Percentiles rank a stretch among this genome's conserved stretches.
phyloP scores from a whole-genome alignment of 2,329 filamentous ascomycete genomes.

The Nemania diffusa region DNA sequence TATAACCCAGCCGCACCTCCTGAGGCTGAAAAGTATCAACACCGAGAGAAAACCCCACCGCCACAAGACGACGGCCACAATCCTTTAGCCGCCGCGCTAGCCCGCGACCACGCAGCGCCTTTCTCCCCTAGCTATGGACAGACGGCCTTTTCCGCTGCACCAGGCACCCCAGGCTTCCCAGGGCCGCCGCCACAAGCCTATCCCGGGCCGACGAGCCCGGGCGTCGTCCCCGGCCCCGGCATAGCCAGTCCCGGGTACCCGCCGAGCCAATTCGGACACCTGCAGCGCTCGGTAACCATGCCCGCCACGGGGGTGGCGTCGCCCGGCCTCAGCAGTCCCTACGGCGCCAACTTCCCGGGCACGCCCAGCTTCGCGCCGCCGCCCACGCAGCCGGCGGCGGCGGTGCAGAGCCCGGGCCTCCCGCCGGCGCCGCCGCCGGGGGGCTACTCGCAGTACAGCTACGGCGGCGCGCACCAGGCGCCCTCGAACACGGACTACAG shows the following conservation, averaged over 20 bases:
- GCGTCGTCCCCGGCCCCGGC: constrained; percentile 53
- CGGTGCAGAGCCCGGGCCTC: constrained; percentile 38
- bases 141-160: constrained; percentile 54
- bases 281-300: constrained; percentile 63
- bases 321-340: constrained; percentile 56
- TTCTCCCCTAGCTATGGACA: constrained; percentile 61
- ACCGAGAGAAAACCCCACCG: constrained; percentile 82
- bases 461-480: constrained; percentile 40
- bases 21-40: constrained; percentile 75
- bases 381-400: constrained; percentile 42
- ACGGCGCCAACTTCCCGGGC: constrained; percentile 57
- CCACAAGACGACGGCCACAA: constrained; percentile 72
- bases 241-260: constrained; percentile 57
- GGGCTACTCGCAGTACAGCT: constrained; percentile 67
- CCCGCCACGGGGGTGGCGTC: constrained; percentile 54
- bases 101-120: constrained; percentile 65
- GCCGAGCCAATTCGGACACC: constrained; percentile 55
- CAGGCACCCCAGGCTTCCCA: constrained; percentile 53
- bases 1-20: constrained; percentile 84
- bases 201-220: constrained; percentile 41
- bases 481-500: constrained; percentile 57
- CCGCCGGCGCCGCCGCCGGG: constrained; percentile 58
- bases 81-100: constrained; percentile 67
- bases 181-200: constrained; percentile 49
- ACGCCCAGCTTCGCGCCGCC: constrained; percentile 58